Evolutionary conservation across 257 asterid species (phyloP), one percentile per base, ranked within the genome.

Genomic region (Coffea canephora): DNA sequence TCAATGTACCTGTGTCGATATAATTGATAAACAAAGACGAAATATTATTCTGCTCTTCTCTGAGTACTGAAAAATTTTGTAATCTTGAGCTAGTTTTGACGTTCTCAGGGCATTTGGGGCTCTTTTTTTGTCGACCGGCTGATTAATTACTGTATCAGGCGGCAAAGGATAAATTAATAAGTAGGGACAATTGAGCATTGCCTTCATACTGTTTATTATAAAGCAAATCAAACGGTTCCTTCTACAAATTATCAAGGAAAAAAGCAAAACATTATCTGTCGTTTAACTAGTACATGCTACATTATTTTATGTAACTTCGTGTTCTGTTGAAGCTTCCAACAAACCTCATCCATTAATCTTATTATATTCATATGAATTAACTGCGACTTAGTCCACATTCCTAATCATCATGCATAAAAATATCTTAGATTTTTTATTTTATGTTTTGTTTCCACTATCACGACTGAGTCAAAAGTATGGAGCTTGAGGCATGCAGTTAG

Each of bases 1-100:
- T 85, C 77, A 64, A 91, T 93, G 83, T 93, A 93, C 93, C 97
- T 93, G 77, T 25, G 43, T 39, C 4, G 5, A 39, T 4, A 39
- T 49, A 69, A 69, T 61, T 66, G 9, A 59, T n/a, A 2, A 61
- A 13, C 27, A 9, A 68, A 50, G 6, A 43, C 9, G 23, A n/a
- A 23, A 19, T 0, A 59, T 12, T 59, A 64, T 19, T n/a, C 36
- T 39, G 43, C 31, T 49, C 5, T 52, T 3, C 36, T 66, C 21
- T 43, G 3, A 45, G 16, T 18, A 45, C 13, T 23, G 18, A 12
- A 67, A 67, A 48, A 14, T 73, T 50, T 64, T 25, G 69, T 10
- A 16, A 64, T 64, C 69, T 27, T 64, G 69, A 11, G 10, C 7
- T 11, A 64, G 5, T 27, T 10, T n/a, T 8, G 16, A 62, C 25